phyloP scores from a whole-genome alignment of 1,139 yeast species.

The Suhomyces anneliseae region DNA sequence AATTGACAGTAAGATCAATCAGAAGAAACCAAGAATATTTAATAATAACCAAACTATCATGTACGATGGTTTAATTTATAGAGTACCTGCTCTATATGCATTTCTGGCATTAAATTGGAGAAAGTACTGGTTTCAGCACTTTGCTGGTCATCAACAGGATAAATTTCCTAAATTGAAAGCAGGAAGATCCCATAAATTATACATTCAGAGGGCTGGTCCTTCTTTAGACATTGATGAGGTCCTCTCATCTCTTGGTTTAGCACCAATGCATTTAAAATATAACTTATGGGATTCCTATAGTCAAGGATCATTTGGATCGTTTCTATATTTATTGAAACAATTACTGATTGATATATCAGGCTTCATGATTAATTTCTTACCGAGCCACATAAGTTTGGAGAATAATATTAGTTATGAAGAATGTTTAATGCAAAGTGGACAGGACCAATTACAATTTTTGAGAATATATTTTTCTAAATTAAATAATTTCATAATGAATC shows the following conservation, averaged over 20 bases:
- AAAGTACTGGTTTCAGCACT: constrained; percentile 11
- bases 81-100: constrained; percentile 1
- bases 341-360: not conserved
- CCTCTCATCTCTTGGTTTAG: not conserved
- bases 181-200: not conserved
- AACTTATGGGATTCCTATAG: not conserved
- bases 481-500: not conserved
- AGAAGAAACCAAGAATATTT: not conserved
- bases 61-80: constrained; percentile 2
- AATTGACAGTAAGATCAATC: not conserved
- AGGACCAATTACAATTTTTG: not conserved
- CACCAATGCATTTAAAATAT: not conserved
- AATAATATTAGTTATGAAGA: not conserved
- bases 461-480: not conserved
- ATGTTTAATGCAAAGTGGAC: not conserved
- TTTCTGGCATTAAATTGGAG: constrained; percentile 12
- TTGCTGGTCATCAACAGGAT: not conserved
- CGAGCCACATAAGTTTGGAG: not conserved
- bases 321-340: not conserved
- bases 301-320: no score
- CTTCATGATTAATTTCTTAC: not conserved
- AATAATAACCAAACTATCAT: constrained; percentile 2
- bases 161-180: not conserved
- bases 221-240: not conserved
- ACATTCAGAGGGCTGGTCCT: no score